Conservation (phyloP, 75 land plant genomes). For the Picea glauca region DNA sequence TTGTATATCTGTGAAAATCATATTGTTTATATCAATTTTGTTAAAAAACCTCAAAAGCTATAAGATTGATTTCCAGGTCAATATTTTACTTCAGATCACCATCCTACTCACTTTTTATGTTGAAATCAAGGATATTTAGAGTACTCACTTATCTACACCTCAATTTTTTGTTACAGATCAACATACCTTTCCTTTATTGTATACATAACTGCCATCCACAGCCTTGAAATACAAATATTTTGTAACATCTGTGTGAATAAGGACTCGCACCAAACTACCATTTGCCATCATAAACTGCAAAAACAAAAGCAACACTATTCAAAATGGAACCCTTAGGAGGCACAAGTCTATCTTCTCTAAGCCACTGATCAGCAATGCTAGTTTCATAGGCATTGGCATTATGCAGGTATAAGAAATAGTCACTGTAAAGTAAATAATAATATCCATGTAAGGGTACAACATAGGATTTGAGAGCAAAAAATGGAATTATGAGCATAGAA, state of each 20-base stretch:
- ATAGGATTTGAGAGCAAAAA: no score
- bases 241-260: conserved; percentile 76
- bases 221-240: conserved; percentile 65
- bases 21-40: background rate
- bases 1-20: conserved; percentile 47
- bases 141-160: background rate
- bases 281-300: conserved; percentile 42
- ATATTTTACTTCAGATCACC: background rate
- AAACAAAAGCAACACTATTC: no score
- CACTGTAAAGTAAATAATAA: no score
- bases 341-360: no score
- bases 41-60: background rate
- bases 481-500: no score
- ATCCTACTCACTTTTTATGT: background rate
- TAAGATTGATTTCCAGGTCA: background rate
- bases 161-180: background rate
- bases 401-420: no score
- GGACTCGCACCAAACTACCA: conserved; percentile 60
- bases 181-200: conserved; percentile 72
- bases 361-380: no score
- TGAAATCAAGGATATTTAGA: background rate
- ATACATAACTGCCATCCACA: conserved; percentile 73
- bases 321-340: no score
- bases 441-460: no score
- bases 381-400: no score